These are phyloP conservation scores for Pichia sp. DNA, from an alignment of 1,139 yeast genomes.

Conservation along the genomic window DNA sequence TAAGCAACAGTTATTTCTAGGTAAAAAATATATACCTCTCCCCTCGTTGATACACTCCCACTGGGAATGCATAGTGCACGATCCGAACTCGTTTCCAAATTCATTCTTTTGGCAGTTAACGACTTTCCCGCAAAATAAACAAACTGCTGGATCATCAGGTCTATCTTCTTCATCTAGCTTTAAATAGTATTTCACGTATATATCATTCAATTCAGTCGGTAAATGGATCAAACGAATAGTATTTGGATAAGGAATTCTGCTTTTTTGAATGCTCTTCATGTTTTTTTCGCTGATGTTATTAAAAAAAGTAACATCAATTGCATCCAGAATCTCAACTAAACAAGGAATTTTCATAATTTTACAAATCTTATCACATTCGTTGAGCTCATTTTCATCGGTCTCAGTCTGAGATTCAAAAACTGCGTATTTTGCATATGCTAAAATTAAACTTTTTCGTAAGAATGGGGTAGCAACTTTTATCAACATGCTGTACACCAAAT, in stretches of 20 bases:
- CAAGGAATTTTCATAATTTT: slow-evolving; percentile 44
- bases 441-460: slow-evolving; percentile 57
- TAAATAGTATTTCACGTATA: slow-evolving; percentile 54
- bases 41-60: slow-evolving; percentile 61
- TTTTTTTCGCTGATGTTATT: slow-evolving; percentile 4
- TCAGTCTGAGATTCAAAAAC: slow-evolving; percentile 32
- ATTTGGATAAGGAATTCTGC: slow-evolving; percentile 46
- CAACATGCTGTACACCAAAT: slow-evolving; percentile 45
- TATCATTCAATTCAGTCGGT: slow-evolving; percentile 49
- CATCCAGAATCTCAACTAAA: slow-evolving; percentile 23
- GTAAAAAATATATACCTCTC: slow-evolving; percentile 67
- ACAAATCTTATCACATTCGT: slow-evolving; percentile 48
- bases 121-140: slow-evolving; percentile 72
- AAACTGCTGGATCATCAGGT: slow-evolving; percentile 74
- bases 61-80: slow-evolving; percentile 56
- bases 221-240: slow-evolving; percentile 34
- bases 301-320: slow-evolving; percentile 9
- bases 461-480: slow-evolving; percentile 56
- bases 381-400: slow-evolving; percentile 22
- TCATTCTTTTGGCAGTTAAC: slow-evolving; percentile 58
- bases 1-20: slow-evolving; percentile 65
- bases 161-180: slow-evolving; percentile 30
- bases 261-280: slow-evolving; percentile 6
- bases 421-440: slow-evolving; percentile 50
- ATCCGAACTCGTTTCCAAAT: slow-evolving; percentile 47